Base-by-base conservation (phyloP, 345 rosid genomes). In the Euphorbia lathyris region DNA sequence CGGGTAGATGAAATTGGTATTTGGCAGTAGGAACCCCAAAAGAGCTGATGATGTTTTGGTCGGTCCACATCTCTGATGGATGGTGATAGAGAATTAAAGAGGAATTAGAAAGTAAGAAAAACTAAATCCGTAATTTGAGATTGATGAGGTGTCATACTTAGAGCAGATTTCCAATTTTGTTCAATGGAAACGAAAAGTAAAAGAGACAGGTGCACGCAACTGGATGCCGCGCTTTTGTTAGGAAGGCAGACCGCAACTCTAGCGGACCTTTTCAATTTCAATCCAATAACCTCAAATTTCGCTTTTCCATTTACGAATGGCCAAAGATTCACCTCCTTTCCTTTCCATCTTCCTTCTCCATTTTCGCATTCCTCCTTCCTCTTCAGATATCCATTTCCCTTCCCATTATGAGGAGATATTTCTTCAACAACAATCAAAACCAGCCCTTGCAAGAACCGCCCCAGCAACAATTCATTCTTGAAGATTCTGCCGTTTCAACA, bases 231-330 rank as follows among this genome's bases (percentile, higher is more conserved):
- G 58, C 34, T 34, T 61, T 25, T 50, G 70, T 26, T 48, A 20
- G 78, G 78, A 73, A 62, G 78, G 78, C 75, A 62, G 71, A 32
- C 71, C 83, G 83, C 74, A 67, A 67, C 50, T 63, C n/a, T 58
- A 70, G 83, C 72, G 50, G 53, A 14, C n/a, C 61, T 25, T 58
- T 48, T 38, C 68, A 30, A 8, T 6, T 47, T 57, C 25, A 19
- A 1, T n/a, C 65, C 43, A 58, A 10, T 29, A 27, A 50, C 47
- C 53, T 26, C 43, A 16, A 23, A 55, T 47, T 43, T 48, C 19
- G 32, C 22, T 45, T 48, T 14, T 34, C 29, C 20, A 30, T 12
- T 20, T n/a, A 8, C 48, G 48, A 55, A 60, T 47, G 34, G 27
- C 12, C 50, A 45, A 45, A 9, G 29, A 51, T 12, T 34, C 40